Percentiles rank a stretch among this genome's conserved stretches.
These are phyloP conservation scores for Musa acuminata DNA, from an alignment of 176 grass and related monocot genomes.

Conservation along the genomic window DNA sequence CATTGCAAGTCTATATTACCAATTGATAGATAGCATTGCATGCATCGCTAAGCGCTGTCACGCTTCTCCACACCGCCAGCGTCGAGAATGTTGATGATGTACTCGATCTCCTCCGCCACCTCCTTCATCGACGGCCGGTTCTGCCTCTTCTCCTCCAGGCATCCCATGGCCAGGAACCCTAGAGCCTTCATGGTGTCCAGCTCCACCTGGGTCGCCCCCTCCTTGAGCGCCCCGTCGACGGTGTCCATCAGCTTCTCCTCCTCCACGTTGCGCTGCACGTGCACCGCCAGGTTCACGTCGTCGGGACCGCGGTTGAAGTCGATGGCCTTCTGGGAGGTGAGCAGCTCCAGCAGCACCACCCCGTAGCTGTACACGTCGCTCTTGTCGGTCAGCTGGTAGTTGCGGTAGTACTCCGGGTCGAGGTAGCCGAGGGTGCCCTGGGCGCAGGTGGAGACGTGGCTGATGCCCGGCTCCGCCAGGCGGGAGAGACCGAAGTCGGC, in stretches of 20 bases:
- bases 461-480: conserved; percentile 50
- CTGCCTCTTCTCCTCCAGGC: conserved; percentile 71
- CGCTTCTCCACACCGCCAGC: conserved; percentile 30
- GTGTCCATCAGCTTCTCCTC: conserved; percentile 42
- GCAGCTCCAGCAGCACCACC: conserved; percentile 80
- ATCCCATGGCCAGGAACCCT: conserved; percentile 50
- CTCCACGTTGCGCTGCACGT: conserved; percentile 33
- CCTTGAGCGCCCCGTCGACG: conserved; percentile 37
- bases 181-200: conserved; percentile 70
- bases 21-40: neutral
- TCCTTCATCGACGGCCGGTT: conserved; percentile 76
- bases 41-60: neutral
- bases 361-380: conserved; percentile 89
- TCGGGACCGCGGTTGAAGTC: conserved; percentile 49
- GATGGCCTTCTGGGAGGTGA: conserved; percentile 69
- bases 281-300: conserved; percentile 62
- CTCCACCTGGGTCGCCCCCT: conserved; percentile 37
- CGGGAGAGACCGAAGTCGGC: conserved; percentile 69
- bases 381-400: conserved; percentile 79
- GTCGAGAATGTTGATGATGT: conserved; percentile 60
- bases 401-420: conserved; percentile 77
- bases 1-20: too few relatives aligned
- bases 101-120: conserved; percentile 68
- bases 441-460: conserved; percentile 80
- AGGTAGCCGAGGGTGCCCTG: conserved; percentile 60